Base-by-base conservation (phyloP, 805 yeast species). In the Candida corydali region DNA sequence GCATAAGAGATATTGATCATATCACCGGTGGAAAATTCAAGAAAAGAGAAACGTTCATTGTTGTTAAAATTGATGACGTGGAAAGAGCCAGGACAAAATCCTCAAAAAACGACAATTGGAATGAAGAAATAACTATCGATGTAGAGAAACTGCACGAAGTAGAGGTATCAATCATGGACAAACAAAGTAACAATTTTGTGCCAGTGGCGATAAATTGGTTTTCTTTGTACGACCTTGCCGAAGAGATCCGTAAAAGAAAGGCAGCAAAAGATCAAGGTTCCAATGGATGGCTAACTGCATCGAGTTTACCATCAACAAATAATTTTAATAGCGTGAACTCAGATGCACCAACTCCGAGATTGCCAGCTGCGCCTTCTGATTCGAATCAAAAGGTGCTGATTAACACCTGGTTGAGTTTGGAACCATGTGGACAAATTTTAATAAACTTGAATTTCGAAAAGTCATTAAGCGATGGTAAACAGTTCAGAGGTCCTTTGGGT, bases 141-240 rank as follows among this genome's bases (percentile, higher is more conserved):
- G 84, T 93, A 28, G 96, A 86, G 42, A 86, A 82, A 56, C 96
- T 96, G 18, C 86, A 91, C 53, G 99, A 93, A 62, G 73, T 89
- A 29, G 96, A 89, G 51, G 69, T 93, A 40, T 77, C 89, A 2
- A 86, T 93, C 4, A 88, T 82, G 57, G 98, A 93, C 57, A 82
- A 80, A 48, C 66, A 73, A 9, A 28, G 33, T 4, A 77, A 70
- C 40, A 74, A 69, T 34, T 64, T 73, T 41, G 78, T 82, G 7
- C 98, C 98, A 0, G 96, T 93, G 6, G 98, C 95, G 7, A 71
- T 93, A 26, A 78, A 84, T 50, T 93, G 98, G 98, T 72, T 91
- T 18, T 75, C 91, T 25, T 69, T 93, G 19, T 80, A 94, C 3
- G 99, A 93, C 59, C 76, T 93, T 29, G 88, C 94, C 0, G 99